Evolutionary conservation across 495 filamentous ascomycete species (phyloP).

Genomic region (Aspergillus cavernicola): DNA sequence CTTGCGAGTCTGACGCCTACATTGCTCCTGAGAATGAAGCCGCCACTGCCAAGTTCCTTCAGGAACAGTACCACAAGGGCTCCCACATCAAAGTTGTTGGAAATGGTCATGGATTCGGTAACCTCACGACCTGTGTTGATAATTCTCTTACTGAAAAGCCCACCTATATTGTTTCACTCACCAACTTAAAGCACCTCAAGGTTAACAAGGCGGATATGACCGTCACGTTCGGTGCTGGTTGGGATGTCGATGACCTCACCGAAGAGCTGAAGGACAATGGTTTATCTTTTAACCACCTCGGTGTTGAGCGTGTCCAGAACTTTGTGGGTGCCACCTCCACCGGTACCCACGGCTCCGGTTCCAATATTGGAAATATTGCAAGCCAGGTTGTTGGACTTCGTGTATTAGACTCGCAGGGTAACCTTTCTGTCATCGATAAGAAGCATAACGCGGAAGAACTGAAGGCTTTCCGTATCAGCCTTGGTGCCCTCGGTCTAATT

Average conservation of each 20-base stretch:
- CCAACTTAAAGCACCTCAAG: conserved; percentile 15
- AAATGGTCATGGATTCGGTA: conserved; percentile 23
- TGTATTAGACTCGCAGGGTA: conserved; percentile 18
- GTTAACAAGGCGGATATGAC: conserved; percentile 15
- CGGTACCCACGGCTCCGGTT: conserved; percentile 21
- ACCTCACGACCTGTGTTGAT: conserved; percentile 19
- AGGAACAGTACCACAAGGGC: conserved; percentile 12
- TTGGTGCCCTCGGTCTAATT: conserved; percentile 22
- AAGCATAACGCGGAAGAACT: conserved; percentile 14
- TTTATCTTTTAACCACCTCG: conserved; percentile 17
- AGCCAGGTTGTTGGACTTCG: conserved; percentile 17
- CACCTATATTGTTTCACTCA: conserved; percentile 16
- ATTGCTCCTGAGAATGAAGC: conserved; percentile 11
- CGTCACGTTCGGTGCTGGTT: background rate
- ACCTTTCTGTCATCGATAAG: conserved; percentile 11
- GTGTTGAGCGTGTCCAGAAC: conserved; percentile 20
- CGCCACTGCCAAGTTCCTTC: conserved; percentile 12
- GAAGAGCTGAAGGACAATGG: conserved; percentile 10
- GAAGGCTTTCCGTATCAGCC: conserved; percentile 21
- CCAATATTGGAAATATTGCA: conserved; percentile 8
- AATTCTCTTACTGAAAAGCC: conserved; percentile 5
- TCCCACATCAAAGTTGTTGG: conserved; percentile 18
- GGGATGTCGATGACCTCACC: too few relatives aligned
- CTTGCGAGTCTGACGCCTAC: conserved; percentile 16
- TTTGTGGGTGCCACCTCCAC: conserved; percentile 18